phyloP scores from a whole-genome alignment of 1,284 basidiomycete species.

The Gomphus bonarii region DNA sequence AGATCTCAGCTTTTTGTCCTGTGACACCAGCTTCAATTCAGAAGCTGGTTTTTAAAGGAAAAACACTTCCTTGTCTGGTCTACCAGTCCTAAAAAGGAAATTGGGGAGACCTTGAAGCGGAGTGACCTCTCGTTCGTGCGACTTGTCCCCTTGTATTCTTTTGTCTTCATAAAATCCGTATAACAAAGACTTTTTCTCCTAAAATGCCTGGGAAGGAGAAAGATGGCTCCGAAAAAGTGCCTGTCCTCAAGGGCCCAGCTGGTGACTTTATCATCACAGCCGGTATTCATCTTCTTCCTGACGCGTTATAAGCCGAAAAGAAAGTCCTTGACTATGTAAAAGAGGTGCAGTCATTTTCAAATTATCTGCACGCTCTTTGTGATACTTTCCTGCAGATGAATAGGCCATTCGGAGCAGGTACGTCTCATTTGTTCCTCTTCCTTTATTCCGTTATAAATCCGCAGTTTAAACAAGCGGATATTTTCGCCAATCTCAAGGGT shows the following conservation, averaged over 20 bases:
- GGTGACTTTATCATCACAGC: constrained; percentile 7
- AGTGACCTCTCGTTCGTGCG: too few relatives aligned
- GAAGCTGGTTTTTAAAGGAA: too few relatives aligned
- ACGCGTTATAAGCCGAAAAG: constrained; percentile 45
- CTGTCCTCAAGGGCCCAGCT: constrained; percentile 20
- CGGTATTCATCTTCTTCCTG: neutral
- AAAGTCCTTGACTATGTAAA: constrained; percentile 64
- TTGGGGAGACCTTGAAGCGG: too few relatives aligned
- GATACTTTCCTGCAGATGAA: constrained; percentile 13
- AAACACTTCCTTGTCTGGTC: too few relatives aligned
- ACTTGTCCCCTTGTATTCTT: neutral
- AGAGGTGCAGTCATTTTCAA: constrained; percentile 30
- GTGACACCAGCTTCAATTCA: too few relatives aligned
- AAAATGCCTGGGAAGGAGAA: constrained; percentile 16
- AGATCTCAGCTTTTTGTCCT: too few relatives aligned
- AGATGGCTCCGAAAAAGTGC: constrained; percentile 16
- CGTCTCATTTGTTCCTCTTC: neutral
- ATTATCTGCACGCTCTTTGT: neutral
- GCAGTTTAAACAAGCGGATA: constrained; percentile 59
- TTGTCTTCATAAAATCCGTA: neutral
- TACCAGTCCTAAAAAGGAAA: too few relatives aligned
- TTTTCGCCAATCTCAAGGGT: constrained; percentile 80
- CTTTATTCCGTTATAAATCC: constrained; percentile 5
- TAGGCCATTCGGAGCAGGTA: constrained; percentile 14
- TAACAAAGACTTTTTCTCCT: neutral